Evolutionary conservation across 106 monocot species (phyloP), one percentile per base, ranked within the genome.

Genomic region (Allium cepa): DNA sequence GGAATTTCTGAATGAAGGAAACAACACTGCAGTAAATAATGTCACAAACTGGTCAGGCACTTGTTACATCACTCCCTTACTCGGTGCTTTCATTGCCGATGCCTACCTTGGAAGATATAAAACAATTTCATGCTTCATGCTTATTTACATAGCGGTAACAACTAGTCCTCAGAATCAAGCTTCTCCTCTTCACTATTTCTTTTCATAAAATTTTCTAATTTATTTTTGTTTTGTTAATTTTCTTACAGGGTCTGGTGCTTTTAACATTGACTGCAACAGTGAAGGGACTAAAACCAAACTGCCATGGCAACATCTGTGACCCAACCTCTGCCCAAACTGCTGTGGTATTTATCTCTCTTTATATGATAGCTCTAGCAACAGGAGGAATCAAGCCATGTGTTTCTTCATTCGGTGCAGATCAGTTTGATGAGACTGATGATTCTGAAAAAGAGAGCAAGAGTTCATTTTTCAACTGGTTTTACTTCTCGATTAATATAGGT

Each of bases 391-490:
- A 83, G 57, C 83, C 83, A 10, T 83, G 83, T 36, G 79, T 83
- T 18, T 79, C 75, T 11, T 83, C 83, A 4, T 83, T 83, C 50
- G 83, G 83, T n/a, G 83, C 83, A 8, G 83, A 84, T 68, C 83
- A 84, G 55, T 84, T 84, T 51, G 83, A 84, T 61, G 83, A 84
- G 10, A 60, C 69, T 8, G 83, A 84, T 69, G 69, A 76, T 52
- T 59, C 50, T 6, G 83, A 84, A 72, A 79, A 76, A 72, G 76
- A 69, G 53, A 76, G 72, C 73, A 84, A 84, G 83, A 77, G 75
- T 18, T 79, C 79, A 7, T 83, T 83, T 68, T 83, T 83, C 72
- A 83, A 83, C 63, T 83, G 83, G 83, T 83, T 83, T 69, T 83
- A 83, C 47, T 79, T 83, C 28, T 72, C 83, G 15, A 83, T 83